Evolutionary conservation across 2,329 filamentous ascomycete genomes (phyloP).

Genomic region (Aspergillus ibericus): DNA sequence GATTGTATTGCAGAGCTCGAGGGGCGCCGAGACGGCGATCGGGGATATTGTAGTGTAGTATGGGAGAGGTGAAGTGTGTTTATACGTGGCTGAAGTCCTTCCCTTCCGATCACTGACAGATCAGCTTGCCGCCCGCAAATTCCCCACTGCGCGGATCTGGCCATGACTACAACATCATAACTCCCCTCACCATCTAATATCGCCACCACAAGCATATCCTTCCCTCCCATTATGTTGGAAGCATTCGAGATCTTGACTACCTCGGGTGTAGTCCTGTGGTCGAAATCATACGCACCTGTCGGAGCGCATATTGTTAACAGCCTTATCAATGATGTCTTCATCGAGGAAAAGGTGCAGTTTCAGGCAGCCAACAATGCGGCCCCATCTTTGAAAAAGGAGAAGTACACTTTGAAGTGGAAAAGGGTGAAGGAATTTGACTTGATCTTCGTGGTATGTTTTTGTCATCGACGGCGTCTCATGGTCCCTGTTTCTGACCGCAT

Average conservation of each 20-base stretch:
- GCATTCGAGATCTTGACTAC: conserved; percentile 96
- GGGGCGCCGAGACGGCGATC: background rate
- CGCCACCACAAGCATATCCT: background rate
- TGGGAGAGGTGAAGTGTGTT: conserved; percentile 21
- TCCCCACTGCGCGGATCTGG: conserved; percentile 19
- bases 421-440: conserved; percentile 87
- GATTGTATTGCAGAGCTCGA: conserved; percentile 6
- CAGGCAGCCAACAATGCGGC: conserved; percentile 62
- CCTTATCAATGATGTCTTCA: conserved; percentile 95
- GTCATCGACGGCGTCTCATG: conserved; percentile 2
- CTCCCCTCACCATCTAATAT: conserved; percentile 6
- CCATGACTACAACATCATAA: background rate
- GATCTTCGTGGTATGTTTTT: conserved; percentile 79
- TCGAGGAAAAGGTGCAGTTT: conserved; percentile 79
- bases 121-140: conserved; percentile 23
- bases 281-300: conserved; percentile 76
- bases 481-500: conserved; percentile 19
- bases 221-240: conserved; percentile 70
- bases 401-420: conserved; percentile 94
- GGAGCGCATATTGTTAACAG: conserved; percentile 84
- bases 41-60: background rate
- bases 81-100: conserved; percentile 35
- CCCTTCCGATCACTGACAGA: conserved; percentile 23
- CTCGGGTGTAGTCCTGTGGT: conserved; percentile 96
- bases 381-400: conserved; percentile 81